A percentile compares a stretch with the other conserved stretches of the same genome.
Evolutionary conservation across 1,139 yeast species (phyloP).

Genomic region (Kodamaea derodonti): DNA sequence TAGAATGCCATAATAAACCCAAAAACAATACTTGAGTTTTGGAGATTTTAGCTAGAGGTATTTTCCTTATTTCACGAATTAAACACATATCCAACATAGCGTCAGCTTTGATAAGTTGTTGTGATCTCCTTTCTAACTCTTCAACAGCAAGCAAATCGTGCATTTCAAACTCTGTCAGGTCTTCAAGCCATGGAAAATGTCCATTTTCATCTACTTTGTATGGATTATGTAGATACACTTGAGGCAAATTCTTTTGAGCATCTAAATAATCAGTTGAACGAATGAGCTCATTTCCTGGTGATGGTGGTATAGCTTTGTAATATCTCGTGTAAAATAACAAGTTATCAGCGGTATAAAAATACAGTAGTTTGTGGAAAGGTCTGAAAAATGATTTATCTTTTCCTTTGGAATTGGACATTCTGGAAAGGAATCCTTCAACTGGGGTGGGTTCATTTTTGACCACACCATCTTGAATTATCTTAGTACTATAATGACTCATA

Average conservation of each 20-base stretch:
- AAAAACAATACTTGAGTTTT: conserved; percentile 35
- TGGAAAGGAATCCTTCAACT: conserved; percentile 70
- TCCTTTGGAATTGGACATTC: conserved; percentile 55
- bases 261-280: conserved; percentile 13
- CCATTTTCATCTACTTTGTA: conserved; percentile 42
- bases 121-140: conserved; percentile 61
- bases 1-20: conserved; percentile 43
- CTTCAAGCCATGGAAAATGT: conserved; percentile 66
- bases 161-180: conserved; percentile 38
- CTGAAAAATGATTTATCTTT: conserved; percentile 35
- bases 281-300: conserved; percentile 33
- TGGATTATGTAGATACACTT: conserved; percentile 46
- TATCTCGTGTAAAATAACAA: conserved; percentile 58
- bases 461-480: conserved; percentile 9
- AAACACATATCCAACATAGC: conserved; percentile 59
- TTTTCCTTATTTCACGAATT: conserved; percentile 34
- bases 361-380: conserved; percentile 51
- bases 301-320: conserved; percentile 58
- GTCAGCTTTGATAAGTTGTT: conserved; percentile 53
- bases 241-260: conserved; percentile 21
- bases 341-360: conserved; percentile 61
- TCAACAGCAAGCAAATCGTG: conserved; percentile 54
- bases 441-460: conserved; percentile 54
- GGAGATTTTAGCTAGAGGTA: conserved; percentile 24
- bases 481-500: conserved; percentile 8